Conservation (phyloP, 495 filamentous ascomycete species). For the Jackrogersella multiformis region DNA sequence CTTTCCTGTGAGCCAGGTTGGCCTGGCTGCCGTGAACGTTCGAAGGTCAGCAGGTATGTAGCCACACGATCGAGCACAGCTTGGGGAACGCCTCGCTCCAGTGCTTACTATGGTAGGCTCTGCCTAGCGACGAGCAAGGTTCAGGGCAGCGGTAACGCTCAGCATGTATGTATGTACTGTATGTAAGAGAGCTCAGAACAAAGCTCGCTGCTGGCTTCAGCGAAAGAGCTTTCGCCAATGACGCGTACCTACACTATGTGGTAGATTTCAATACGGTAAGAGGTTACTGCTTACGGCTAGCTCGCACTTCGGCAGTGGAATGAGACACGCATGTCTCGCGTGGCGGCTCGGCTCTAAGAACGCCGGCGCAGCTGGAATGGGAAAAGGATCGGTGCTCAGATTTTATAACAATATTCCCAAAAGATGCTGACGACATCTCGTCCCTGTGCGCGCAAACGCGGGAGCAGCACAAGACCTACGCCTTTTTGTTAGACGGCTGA, state of each 20-base stretch:
- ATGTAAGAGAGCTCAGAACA: background rate
- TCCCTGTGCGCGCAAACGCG: background rate
- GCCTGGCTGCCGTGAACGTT: slow-evolving; percentile 1
- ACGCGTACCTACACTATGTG: background rate
- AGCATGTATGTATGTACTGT: background rate
- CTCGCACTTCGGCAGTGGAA: slow-evolving; percentile 25
- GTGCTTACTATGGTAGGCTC: slow-evolving; percentile 7
- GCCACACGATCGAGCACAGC: background rate
- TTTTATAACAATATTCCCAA: slow-evolving; percentile 14
- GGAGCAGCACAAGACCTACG: background rate
- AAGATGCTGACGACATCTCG: slow-evolving; percentile 24
- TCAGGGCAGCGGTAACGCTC: background rate
- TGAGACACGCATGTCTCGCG: slow-evolving; percentile 40
- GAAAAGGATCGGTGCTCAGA: slow-evolving; percentile 17
- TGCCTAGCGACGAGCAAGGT: background rate
- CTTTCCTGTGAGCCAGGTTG: slow-evolving; percentile 5
- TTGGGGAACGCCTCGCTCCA: background rate
- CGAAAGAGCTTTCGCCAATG: slow-evolving; percentile 1
- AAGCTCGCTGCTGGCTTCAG: background rate
- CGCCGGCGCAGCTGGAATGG: slow-evolving; percentile 23
- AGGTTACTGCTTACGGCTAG: slow-evolving; percentile 27
- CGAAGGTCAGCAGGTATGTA: slow-evolving; percentile 4
- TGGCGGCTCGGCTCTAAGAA: slow-evolving; percentile 36
- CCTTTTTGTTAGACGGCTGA: slow-evolving; percentile 3
- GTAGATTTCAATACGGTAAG: slow-evolving; percentile 6